These are phyloP conservation scores for Fragaria nilgerrensis DNA, from an alignment of 306 rosid species.

Conservation along the genomic window DNA sequence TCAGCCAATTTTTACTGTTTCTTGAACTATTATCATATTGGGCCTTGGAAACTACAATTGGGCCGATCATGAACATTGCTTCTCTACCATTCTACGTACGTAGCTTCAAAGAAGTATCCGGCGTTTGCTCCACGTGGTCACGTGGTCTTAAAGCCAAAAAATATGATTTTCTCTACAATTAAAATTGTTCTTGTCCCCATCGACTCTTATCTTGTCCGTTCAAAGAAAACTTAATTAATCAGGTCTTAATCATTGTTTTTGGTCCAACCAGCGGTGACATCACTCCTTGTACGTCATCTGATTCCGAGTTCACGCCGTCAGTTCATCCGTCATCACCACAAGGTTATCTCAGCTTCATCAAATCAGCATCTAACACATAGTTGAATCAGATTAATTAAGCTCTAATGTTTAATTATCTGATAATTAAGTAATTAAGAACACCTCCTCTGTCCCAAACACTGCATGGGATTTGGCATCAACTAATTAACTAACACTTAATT, in stretches of 20 bases:
- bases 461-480: background rate
- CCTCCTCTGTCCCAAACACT: background rate
- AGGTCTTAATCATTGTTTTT: background rate
- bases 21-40: too few relatives aligned
- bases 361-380: background rate
- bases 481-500: background rate
- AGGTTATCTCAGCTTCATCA: background rate
- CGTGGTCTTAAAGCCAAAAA: background rate
- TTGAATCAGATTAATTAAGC: background rate
- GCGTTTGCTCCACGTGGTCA: background rate
- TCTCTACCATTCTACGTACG: too few relatives aligned
- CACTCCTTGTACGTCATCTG: background rate
- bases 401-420: background rate
- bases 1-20: too few relatives aligned
- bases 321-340: background rate
- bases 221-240: background rate
- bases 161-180: background rate
- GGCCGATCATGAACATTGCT: too few relatives aligned
- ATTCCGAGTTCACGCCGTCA: background rate
- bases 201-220: background rate
- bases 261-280: conserved; percentile 1
- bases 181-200: background rate
- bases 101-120: too few relatives aligned
- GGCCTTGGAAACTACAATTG: too few relatives aligned
- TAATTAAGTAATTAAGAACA: background rate